Evolutionary conservation across 2,329 filamentous ascomycete genomes (phyloP), one percentile per base, ranked within the genome.

Genomic region (Knufia fluminis): DNA sequence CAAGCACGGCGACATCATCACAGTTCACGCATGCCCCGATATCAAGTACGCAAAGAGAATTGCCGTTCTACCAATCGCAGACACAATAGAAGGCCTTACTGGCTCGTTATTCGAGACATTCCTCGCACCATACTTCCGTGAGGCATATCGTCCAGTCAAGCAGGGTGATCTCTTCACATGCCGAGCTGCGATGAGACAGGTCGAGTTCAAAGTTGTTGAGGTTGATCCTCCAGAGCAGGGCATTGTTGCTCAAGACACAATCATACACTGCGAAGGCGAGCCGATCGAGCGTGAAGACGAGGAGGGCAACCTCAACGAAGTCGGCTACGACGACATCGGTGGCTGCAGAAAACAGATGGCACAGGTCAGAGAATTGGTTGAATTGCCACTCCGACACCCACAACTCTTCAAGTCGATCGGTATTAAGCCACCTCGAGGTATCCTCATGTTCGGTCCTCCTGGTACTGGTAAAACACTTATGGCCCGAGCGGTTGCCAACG

Each of bases 21-120:
- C 90, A 54, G 89, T 98, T 57, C 89, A 97, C 73, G 82, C 94
- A 49, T 98, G 92, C 75, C 91, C 92, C 16, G 92, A 98, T 70
- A 98, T 98, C 77, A 98, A 98, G 95, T 98, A 98, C 70, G 90
- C 94, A 71, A 98, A 98, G 80, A 88, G 92, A 64, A 96, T 98
- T 67, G 92, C 92, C 54, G 92, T 98, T 53, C 85, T 98, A 41
- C 92, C 92, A 54, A 97, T 98, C 63, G 90, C 92, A 68, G 92
- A 98, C 69, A 97, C 94, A 58, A 84, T 98, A 62, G 92, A 98
- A 75, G 92, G 94, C 64, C 80, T 98, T 54, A 97, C 94, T 55
- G 92, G 92, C 62, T 97, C 91, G 39, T 82, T 98, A 56, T 98
- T 98, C 73, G 92, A 98, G 65, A 92, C 97, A 62, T 98, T 94